Evolutionary conservation across 2,329 filamentous ascomycete genomes (phyloP).

Genomic region (Fusarium circinatum): DNA sequence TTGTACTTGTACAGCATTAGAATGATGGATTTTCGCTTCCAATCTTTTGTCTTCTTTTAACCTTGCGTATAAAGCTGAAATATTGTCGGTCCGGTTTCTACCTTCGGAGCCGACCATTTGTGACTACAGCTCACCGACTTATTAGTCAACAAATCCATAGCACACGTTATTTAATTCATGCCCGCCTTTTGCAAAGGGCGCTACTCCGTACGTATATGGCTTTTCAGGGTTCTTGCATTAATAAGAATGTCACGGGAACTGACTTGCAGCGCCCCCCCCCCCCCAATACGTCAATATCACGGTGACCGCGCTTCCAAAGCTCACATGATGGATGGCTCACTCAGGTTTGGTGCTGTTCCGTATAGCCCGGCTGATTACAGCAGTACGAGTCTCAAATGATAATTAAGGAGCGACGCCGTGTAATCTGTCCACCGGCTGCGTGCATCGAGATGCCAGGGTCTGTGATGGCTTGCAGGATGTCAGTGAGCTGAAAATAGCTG

Average conservation of each 20-base stretch:
- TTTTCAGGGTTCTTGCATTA: conserved; percentile 28
- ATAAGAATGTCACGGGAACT: conserved; percentile 20
- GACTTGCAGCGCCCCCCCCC: conserved; percentile 7
- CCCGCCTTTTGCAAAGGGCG: not conserved
- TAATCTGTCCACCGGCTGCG: not conserved
- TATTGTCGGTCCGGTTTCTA: not conserved
- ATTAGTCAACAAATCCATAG: not conserved
- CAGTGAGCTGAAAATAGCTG: conserved; percentile 27
- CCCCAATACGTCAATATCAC: conserved; percentile 4
- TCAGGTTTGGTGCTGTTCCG: not conserved
- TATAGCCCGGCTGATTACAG: conserved; percentile 20
- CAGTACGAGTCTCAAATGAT: conserved; percentile 25
- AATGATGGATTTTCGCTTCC: not conserved
- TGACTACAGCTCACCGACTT: conserved; percentile 22
- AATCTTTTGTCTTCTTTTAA: not conserved
- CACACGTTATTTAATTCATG: not conserved
- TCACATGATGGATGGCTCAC: not conserved
- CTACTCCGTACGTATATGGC: not conserved
- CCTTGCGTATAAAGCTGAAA: not conserved
- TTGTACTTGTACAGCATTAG: not conserved
- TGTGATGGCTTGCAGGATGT: conserved; percentile 30
- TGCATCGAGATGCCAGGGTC: conserved; percentile 16
- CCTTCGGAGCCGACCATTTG: conserved; percentile 9
- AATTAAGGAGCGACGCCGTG: conserved; percentile 14
- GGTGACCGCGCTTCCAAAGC: not conserved